Percentiles rank a stretch among this genome's conserved stretches.
These are phyloP conservation scores for Crucibulum cyathiforme DNA, from an alignment of 1,284 basidiomycete species.

Conservation along the genomic window DNA sequence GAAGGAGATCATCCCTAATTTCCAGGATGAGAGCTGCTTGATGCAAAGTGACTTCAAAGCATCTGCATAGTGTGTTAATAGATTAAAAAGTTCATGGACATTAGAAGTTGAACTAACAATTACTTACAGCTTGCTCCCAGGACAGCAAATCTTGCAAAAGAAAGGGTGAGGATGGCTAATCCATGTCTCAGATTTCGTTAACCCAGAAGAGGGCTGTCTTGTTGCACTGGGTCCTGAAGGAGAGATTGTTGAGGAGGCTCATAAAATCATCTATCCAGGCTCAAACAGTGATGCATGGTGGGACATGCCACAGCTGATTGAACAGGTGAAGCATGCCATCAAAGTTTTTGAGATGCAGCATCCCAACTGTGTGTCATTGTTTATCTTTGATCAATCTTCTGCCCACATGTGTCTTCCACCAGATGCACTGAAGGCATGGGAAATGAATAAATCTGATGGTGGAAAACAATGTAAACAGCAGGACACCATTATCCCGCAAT, in stretches of 20 bases:
- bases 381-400: slow-evolving; percentile 39
- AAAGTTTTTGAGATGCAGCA: slow-evolving; percentile 21
- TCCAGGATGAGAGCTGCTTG: slow-evolving; percentile 25
- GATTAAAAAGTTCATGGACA: not conserved
- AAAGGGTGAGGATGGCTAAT: slow-evolving; percentile 20
- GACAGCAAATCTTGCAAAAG: slow-evolving; percentile 11
- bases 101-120: too few species aligned
- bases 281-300: slow-evolving; percentile 21
- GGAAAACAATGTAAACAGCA: too few species aligned
- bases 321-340: slow-evolving; percentile 20
- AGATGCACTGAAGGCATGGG: slow-evolving; percentile 32
- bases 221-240: slow-evolving; percentile 15
- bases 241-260: slow-evolving; percentile 13
- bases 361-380: slow-evolving; percentile 25
- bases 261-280: slow-evolving; percentile 20
- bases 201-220: slow-evolving; percentile 14
- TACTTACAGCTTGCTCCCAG: too few species aligned
- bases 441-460: too few species aligned
- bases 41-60: slow-evolving; percentile 15
- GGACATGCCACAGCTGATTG: slow-evolving; percentile 20
- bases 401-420: slow-evolving; percentile 19
- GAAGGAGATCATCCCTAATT: slow-evolving; percentile 18
- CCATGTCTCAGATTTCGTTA: slow-evolving; percentile 24
- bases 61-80: slow-evolving; percentile 13
- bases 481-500: slow-evolving; percentile 31